Percentiles rank a stretch among this genome's conserved stretches.
Conservation (phyloP, 352 stramenopile species). For the Phytopythium aichiense region DNA sequence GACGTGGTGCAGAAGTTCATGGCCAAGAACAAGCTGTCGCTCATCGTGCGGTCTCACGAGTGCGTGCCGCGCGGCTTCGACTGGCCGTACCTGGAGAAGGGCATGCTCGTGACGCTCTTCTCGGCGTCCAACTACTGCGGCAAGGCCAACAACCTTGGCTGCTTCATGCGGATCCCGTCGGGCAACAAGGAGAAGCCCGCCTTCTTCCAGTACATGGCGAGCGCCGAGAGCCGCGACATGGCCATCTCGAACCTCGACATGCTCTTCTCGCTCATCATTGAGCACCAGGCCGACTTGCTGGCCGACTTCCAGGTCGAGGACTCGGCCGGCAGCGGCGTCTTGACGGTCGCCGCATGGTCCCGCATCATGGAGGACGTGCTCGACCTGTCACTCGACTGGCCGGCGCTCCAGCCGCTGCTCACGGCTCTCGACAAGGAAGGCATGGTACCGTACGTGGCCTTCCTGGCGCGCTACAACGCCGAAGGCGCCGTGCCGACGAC, state of each 20-base stretch:
- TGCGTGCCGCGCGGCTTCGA: conserved; percentile 78
- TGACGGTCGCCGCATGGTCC: conserved; percentile 52
- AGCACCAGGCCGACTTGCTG: conserved; percentile 60
- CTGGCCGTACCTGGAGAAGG: conserved; percentile 76
- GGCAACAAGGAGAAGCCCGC: conserved; percentile 64
- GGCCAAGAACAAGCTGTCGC: conserved; percentile 75
- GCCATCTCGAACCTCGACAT: conserved; percentile 76
- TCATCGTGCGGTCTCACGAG: conserved; percentile 85
- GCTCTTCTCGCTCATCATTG: conserved; percentile 83
- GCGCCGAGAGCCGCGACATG: conserved; percentile 73
- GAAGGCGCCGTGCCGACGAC: conserved; percentile 26
- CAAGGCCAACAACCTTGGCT: conserved; percentile 82
- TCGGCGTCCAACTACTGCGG: conserved; percentile 86
- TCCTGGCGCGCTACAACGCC: conserved; percentile 75
- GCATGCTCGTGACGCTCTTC: conserved; percentile 86
- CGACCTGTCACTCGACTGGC: conserved; percentile 77
- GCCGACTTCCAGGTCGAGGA: conserved; percentile 63
- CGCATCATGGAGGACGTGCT: conserved; percentile 76
- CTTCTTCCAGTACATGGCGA: conserved; percentile 89
- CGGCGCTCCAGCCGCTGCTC: conserved; percentile 66
- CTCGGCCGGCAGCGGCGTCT: conserved; percentile 25
- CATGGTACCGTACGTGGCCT: conserved; percentile 66
- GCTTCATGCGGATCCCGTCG: conserved; percentile 79
- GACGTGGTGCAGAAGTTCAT: conserved; percentile 86
- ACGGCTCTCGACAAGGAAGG: conserved; percentile 66